Percentiles rank a stretch among this genome's conserved stretches.
Evolutionary conservation across 495 filamentous ascomycete genomes (phyloP).

Genomic region (Penicillium desertorum): DNA sequence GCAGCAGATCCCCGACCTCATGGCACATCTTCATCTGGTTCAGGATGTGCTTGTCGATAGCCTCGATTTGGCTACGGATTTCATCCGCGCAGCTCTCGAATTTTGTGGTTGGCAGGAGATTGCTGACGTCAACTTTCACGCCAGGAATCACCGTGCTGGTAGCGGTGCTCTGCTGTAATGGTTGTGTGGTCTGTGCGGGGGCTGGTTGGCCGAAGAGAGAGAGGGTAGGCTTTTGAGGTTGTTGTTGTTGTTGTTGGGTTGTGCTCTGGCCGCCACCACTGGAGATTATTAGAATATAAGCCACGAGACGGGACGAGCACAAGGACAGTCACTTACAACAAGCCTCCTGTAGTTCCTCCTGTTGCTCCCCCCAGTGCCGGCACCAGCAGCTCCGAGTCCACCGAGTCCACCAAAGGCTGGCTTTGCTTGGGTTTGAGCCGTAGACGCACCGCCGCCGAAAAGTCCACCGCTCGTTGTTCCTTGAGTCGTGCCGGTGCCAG

Average conservation of each 20-base stretch:
- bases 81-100: conserved; percentile 84
- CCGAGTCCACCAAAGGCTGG: conserved; percentile 37
- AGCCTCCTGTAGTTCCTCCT: neutral
- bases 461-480: conserved; percentile 38
- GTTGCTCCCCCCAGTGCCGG: conserved; percentile 41
- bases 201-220: conserved; percentile 41
- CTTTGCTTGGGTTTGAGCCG: conserved; percentile 41
- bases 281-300: conserved; percentile 18
- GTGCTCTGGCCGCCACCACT: conserved; percentile 30
- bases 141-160: conserved; percentile 54
- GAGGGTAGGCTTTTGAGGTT: conserved; percentile 41
- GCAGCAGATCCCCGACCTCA: conserved; percentile 47
- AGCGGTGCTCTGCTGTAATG: conserved; percentile 48
- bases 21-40: conserved; percentile 61
- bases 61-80: conserved; percentile 72
- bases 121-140: conserved; percentile 72
- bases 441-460: conserved; percentile 43
- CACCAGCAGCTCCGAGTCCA: conserved; percentile 33
- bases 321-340: neutral
- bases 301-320: conserved; percentile 16
- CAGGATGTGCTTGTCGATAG: conserved; percentile 71
- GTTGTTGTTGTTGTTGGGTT: conserved; percentile 39
- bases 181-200: conserved; percentile 32
- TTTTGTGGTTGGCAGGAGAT: conserved; percentile 80
- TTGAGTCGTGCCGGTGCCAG: conserved; percentile 33